Base-by-base conservation (phyloP, 2,329 filamentous ascomycete species). In the Arachnopeziza araneosa region DNA sequence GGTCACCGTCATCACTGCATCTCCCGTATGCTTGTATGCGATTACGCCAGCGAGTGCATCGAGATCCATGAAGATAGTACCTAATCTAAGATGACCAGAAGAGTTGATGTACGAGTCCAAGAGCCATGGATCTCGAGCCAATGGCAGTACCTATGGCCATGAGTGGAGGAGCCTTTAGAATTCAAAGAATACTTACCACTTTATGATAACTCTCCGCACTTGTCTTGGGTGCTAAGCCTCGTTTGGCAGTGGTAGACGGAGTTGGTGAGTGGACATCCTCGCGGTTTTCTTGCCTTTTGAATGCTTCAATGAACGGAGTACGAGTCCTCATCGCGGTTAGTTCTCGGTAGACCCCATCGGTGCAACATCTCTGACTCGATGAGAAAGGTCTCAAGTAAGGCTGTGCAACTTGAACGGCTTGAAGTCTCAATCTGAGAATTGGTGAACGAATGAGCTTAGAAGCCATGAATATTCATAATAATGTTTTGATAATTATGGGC, bases 41-140 rank as follows among this genome's bases (percentile, higher is more conserved):
- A 90, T 82, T n/a, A 90, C 80, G 22, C 87, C 87, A 7, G 86
- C 85, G 7, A 90, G 73, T 1, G 87, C 87, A 74, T 90, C 87
- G 8, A 90, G 79, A 64, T 90, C 87, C 86, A 90, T 90, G 61
- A 90, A 82, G 24, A 69, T 64, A 10, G 63, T 69, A 8, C 63
- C 69, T 8, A 74, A 79, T 74, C 84, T 78, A 60, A 90, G 85
- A 68, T 89, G 84, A 1, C 87, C 87, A 1, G 82, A 83, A 0
- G 85, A 80, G 71, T 89, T 90, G 61, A 88, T 79, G 69, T 90
- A 90, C 0, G 82, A 84, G 71, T 90, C 87, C 32, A 88, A 74
- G 10, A 90, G 75, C 86, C 86, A 90, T 64, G 85, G 85, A 70
- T 90, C 87, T 72, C 83, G 81, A 22, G 83, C 84, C 44, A 90